phyloP scores from a whole-genome alignment of 805 yeast genomes.

The Candida lessepsii region DNA sequence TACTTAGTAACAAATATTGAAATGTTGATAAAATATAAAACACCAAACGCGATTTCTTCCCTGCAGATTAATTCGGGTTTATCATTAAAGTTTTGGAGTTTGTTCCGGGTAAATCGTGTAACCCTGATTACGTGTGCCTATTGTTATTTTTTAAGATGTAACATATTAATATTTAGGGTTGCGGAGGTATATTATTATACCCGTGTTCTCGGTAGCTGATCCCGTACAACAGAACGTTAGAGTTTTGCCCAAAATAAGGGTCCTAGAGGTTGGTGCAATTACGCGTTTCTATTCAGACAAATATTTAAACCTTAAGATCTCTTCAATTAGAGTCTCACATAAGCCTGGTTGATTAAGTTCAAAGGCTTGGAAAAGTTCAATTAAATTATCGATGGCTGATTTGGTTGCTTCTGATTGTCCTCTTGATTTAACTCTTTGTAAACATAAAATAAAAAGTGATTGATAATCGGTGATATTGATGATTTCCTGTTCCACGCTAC shows the following conservation, averaged over 20 bases:
- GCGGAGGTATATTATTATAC: too few species aligned
- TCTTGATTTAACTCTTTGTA: conserved; percentile 48
- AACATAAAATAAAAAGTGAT: conserved; percentile 35
- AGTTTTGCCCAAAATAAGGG: too few species aligned
- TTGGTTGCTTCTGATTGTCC: conserved; percentile 53
- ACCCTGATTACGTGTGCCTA: too few species aligned
- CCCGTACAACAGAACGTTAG: too few species aligned
- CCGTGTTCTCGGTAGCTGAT: too few species aligned
- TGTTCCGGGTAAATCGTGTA: not conserved
- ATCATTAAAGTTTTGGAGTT: not conserved
- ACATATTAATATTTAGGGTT: too few species aligned
- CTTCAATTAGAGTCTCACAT: conserved; percentile 65
- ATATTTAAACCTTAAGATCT: conserved; percentile 31
- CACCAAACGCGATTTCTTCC: conserved; percentile 10
- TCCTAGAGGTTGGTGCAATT: not conserved
- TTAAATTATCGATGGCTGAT: conserved; percentile 43
- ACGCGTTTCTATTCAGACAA: conserved; percentile 1
- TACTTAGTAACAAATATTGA: too few species aligned
- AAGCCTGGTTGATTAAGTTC: conserved; percentile 63
- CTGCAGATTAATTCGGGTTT: conserved; percentile 1
- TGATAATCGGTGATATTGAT: not conserved
- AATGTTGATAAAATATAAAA: conserved; percentile 4
- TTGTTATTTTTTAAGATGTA: too few species aligned
- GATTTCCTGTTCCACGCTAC: not conserved
- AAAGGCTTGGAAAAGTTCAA: conserved; percentile 37